Evolutionary conservation across 73 alveolate species (phyloP), one percentile per base, ranked within the genome.

Genomic region (Paraurostyla sp.): DNA sequence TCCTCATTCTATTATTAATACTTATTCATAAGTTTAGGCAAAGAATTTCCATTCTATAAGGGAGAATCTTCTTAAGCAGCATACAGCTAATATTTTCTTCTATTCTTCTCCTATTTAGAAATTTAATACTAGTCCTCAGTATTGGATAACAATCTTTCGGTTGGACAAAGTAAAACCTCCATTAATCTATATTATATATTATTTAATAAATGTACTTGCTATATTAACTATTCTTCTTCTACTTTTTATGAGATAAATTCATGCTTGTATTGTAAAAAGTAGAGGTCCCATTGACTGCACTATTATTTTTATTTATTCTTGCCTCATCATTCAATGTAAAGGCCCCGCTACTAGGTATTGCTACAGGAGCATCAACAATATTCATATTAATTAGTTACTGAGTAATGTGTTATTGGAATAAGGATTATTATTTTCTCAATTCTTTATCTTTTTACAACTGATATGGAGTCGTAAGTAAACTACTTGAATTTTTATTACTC

Each of bases 121-220:
- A 6, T 35, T 52, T 52, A 52, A 52, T 9, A 54, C 6, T 18
- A 13, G 6, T 65, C 82, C 35, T 65, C 82, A 2, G 40, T 16
- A 6, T 32, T 2, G 0, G 35, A 38, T 1, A 65, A 1, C 1
- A 65, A 36, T 40, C 82, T 32, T 1, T 65, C 82, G 1, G 82
- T 65, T 32, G 82, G 82, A 38, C 58, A 65, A 9, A 65, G 25
- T 65, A 65, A 65, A 38, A 65, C 82, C 25, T 65, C 82, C 1
- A 65, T 65, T 11, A 65, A 38, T 65, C 58, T 60, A 60, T 9
- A 60, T 25, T 60, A 54, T 6, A 35, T 54, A 20, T 13, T 54
- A 54, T 20, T 4, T 20, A 20, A 20, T 18, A 54, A 13, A 13
- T 4, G 15, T 54, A 54, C 69, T 54, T 54, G 69, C 23, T 65